These are phyloP conservation scores for Backusella tuberculispora DNA, from an alignment of 192 early-diverging fungal genomes.

Conservation along the genomic window DNA sequence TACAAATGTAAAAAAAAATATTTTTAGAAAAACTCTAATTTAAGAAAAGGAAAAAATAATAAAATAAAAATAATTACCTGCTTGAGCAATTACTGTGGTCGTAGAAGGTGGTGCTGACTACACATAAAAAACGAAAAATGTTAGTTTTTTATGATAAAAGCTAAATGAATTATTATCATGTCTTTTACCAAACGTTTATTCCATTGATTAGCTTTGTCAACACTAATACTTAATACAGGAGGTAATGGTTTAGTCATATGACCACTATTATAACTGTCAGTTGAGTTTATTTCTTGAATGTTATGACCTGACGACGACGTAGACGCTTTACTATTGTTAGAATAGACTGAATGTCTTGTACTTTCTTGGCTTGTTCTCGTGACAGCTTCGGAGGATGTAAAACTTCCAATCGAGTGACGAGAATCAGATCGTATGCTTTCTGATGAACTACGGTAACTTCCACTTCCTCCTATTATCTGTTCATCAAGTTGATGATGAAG, in stretches of 20 bases:
- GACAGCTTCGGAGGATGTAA: background rate
- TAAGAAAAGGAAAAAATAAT: background rate
- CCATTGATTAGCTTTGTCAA: conserved; percentile 3
- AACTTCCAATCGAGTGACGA: conserved; percentile 8
- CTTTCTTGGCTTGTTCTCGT: conserved; percentile 14
- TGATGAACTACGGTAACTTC: conserved; percentile 4
- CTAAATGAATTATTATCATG: too few relatives aligned
- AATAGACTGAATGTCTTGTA: conserved; percentile 3
- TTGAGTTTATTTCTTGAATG: background rate
- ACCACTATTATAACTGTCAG: background rate
- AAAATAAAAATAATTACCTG: background rate
- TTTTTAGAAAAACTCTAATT: conserved; percentile 9
- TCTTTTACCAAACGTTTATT: conserved; percentile 6
- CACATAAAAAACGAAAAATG: background rate
- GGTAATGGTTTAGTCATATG: background rate
- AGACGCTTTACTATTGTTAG: conserved; percentile 1
- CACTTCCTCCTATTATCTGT: background rate
- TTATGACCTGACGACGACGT: background rate
- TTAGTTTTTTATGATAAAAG: too few relatives aligned
- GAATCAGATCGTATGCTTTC: conserved; percentile 12
- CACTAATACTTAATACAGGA: conserved; percentile 11
- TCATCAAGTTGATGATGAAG: background rate
- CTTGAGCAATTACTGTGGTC: background rate
- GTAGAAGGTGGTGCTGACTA: conserved; percentile 1
- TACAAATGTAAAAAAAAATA: background rate